Evolutionary conservation across 768 basidiomycete genomes (phyloP).

Genomic region (Pisolithus sp.): DNA sequence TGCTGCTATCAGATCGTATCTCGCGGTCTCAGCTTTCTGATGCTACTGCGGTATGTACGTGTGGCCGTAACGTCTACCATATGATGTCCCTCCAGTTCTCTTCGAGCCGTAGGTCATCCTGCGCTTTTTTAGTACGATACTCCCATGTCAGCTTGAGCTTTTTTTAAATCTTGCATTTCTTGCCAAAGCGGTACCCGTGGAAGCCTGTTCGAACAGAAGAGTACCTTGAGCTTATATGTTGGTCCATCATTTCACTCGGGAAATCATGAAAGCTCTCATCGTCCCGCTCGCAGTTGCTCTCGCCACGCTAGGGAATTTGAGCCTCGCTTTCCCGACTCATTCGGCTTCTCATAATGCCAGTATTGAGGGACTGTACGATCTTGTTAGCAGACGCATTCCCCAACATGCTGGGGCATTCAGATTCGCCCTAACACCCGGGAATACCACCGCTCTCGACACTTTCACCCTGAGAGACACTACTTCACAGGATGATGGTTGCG

Average conservation of each 20-base stretch:
- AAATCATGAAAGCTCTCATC: slow-evolving; percentile 1
- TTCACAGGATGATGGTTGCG: slow-evolving; percentile 5
- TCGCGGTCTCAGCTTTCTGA: too few relatives aligned
- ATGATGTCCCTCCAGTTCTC: slow-evolving; percentile 71
- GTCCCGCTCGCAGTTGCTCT: neutral
- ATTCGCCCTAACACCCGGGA: slow-evolving; percentile 21
- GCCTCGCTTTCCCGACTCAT: neutral
- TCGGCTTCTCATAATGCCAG: neutral
- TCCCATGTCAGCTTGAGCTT: too few relatives aligned
- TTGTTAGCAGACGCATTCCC: slow-evolving; percentile 32
- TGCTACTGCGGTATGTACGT: neutral
- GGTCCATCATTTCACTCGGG: slow-evolving; percentile 1
- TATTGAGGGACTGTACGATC: slow-evolving; percentile 28
- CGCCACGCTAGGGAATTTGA: neutral
- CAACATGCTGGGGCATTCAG: slow-evolving; percentile 26
- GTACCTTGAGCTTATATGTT: too few relatives aligned
- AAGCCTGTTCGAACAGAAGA: too few relatives aligned
- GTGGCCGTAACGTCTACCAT: slow-evolving; percentile 36
- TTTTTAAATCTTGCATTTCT: too few relatives aligned
- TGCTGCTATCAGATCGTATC: too few relatives aligned
- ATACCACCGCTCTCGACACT: slow-evolving; percentile 17
- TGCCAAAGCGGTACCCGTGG: too few relatives aligned
- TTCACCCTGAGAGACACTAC: slow-evolving; percentile 28
- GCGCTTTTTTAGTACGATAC: too few relatives aligned
- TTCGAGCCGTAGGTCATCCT: slow-evolving; percentile 52